Base-by-base conservation (phyloP, 2,329 filamentous ascomycete species). In the Ascochyta koolunga region DNA sequence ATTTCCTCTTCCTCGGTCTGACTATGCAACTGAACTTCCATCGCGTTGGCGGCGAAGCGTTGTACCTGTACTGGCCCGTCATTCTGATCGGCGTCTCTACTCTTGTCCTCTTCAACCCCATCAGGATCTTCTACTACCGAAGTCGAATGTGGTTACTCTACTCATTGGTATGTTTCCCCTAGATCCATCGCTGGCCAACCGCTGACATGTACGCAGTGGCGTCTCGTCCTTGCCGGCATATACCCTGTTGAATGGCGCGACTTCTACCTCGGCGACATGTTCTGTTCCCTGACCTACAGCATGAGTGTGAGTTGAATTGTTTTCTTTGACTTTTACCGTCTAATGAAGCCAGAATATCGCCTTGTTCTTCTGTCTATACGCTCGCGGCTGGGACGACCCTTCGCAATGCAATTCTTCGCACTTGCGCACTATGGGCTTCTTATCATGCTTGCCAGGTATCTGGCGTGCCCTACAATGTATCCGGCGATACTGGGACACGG, bases 251-350 rank as follows among this genome's bases (percentile, higher is more conserved):
- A 98, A 72, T 99, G 98, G 73, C 86, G 93, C 53, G 95, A 99
- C 75, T 98, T 99, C 77, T 98, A 97, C 75, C 83, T 98, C 0
- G 95, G 95, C 46, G 95, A 99, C 72, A 97, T 98, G 82, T 96
- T 96, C 75, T 98, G 93, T 76, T 98, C 95, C 2, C 81, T 96
- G 50, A 96, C 93, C 5, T 99, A 99, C 74, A 84, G 89, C 15
- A 90, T 91, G 76, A 89, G 90, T 56, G 90, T 93, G 81, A 79
- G 89, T 84, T 25, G 8, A 3, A 1, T 1, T 8, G 10, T 4
- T 5, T 15, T 2, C 7, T 4, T 6, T 5, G 7, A 29, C 18
- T 18, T 35, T 10, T 16, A 4, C n/a, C 16, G 15, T 16, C 50
- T 53, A 32, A 53, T 3, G 1, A 4, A 10, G 10, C 24, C 25